phyloP scores from a whole-genome alignment of 1,284 basidiomycete genomes.

The Trametes sp. region DNA sequence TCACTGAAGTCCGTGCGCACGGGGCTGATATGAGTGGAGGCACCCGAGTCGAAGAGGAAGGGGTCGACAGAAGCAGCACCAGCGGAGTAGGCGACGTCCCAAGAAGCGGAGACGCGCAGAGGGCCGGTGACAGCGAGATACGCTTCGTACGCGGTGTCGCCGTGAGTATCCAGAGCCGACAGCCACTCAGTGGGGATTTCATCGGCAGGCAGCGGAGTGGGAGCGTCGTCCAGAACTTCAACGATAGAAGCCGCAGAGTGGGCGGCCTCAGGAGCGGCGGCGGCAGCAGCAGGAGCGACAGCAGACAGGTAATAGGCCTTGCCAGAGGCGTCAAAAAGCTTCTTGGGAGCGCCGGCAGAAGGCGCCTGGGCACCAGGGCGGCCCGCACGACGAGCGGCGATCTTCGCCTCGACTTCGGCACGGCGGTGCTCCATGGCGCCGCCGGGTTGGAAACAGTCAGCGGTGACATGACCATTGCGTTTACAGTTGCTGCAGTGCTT shows the following conservation, averaged over 20 bases:
- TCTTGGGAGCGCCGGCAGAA: neutral
- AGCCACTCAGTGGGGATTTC: neutral
- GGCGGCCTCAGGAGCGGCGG: neutral
- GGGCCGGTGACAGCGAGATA: neutral
- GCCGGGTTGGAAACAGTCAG: conserved; percentile 11
- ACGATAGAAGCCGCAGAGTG: neutral
- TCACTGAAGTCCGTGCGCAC: conserved; percentile 38
- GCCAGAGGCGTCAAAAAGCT: neutral
- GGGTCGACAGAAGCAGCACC: conserved; percentile 7
- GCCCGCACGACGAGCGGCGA: no score
- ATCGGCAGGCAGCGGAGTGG: neutral
- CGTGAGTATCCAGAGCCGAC: neutral
- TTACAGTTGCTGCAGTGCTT: conserved; percentile 20
- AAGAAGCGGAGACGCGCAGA: neutral
- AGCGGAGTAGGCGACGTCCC: neutral
- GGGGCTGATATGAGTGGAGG: conserved; percentile 41
- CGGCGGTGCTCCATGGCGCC: conserved; percentile 12
- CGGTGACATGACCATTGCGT: conserved; percentile 4
- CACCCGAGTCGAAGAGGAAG: conserved; percentile 44
- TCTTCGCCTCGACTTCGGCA: conserved; percentile 7
- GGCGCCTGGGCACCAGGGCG: no score
- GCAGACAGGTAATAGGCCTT: conserved; percentile 8
- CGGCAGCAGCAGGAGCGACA: neutral
- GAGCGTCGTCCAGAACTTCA: neutral
- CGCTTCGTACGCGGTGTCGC: neutral